Evolutionary conservation across 2,329 filamentous ascomycete genomes (phyloP), one percentile per base, ranked within the genome.

Genomic region (Tricladium varicosporioides): DNA sequence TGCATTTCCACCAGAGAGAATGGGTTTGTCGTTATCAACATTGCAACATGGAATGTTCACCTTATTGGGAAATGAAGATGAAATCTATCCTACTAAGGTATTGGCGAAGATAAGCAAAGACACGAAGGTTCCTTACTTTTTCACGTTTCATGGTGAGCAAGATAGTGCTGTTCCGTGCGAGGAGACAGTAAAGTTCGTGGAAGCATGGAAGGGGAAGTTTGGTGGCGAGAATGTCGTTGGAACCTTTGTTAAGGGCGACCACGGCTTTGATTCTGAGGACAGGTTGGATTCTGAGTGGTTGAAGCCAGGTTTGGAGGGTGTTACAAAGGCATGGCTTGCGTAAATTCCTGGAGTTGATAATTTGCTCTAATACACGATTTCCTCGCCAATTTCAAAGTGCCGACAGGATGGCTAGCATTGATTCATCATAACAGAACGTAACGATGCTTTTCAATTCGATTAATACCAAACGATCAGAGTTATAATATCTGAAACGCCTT

Each of bases 151-250:
- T 60, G 63, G 64, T 2, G 58, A 15, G 5, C 56, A 61, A 3
- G 64, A 66, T 46, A 53, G 45, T 18, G 62, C 58, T 40, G 63
- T 65, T 7, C 65, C 63, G 2, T 50, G 36, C 32, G 53, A 57
- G 14, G 49, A 63, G 15, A 52, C 48, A 1, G 48, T 40, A 4
- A 51, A 52, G 19, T 67, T 65, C 55, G 51, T 59, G 5, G 54
- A 52, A 9, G 44, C 22, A 2, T 61, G 56, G 57, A 53, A 57
- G 18, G 42, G 40, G 22, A 63, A 57, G 42, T 62, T 67, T 56
- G 60, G 63, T 9, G 22, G 36, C 8, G 56, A 31, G 31, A 56
- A 45, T 27, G 49, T 44, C 7, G 36, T 51, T 16, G 49, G 33
- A n/a, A 44, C 18, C 11, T 27, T 27, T 13, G 36, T 22, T n/a